phyloP scores from a whole-genome alignment of 345 rosid genomes.

The Linum tenue region DNA sequence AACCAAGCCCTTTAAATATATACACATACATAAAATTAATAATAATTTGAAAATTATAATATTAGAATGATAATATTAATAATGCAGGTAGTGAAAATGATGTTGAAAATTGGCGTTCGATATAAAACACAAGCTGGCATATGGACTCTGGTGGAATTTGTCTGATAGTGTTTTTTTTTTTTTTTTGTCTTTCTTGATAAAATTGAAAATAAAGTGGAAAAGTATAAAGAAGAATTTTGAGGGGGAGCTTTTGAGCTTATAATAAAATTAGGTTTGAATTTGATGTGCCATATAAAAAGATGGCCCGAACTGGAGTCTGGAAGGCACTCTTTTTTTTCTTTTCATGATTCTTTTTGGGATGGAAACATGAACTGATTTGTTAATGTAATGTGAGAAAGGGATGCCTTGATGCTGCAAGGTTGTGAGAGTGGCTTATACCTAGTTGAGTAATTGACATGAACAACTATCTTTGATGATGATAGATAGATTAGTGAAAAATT shows the following conservation, averaged over 20 bases:
- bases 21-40: no score
- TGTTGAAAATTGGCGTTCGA: not conserved
- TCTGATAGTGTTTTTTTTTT: constrained; percentile 10
- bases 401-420: no score
- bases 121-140: constrained; percentile 27
- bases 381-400: no score
- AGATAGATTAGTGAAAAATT: no score
- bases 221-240: not conserved
- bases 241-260: no score
- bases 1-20: no score
- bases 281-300: not conserved
- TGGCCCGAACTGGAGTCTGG: constrained; percentile 13
- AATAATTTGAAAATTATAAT: no score
- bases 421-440: not conserved
- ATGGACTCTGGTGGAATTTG: constrained; percentile 12
- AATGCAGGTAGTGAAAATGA: not conserved
- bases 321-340: constrained; percentile 16
- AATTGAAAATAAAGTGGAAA: not conserved
- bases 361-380: not conserved
- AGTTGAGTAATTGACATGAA: constrained; percentile 3
- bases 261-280: no score
- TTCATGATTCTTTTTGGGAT: constrained; percentile 17
- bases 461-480: not conserved
- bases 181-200: not conserved
- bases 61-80: no score